phyloP scores from a whole-genome alignment of 192 early-diverging fungal genomes.

The Umbelopsis isabellina region DNA sequence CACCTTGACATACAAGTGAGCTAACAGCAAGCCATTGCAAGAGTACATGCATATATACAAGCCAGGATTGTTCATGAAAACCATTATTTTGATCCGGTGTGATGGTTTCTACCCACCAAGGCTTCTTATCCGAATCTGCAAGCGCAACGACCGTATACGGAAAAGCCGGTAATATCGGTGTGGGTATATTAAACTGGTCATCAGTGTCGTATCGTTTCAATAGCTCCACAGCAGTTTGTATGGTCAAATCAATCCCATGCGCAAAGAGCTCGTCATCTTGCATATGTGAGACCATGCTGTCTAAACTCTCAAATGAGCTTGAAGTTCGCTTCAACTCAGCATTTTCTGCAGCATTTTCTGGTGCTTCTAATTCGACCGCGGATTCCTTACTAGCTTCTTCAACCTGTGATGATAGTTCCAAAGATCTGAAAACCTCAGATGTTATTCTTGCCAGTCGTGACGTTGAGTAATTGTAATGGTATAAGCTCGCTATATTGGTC shows the following conservation, averaged over 20 bases:
- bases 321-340: not conserved
- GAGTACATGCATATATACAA: constrained; percentile 54
- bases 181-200: not conserved
- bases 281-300: not conserved
- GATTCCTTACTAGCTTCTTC: not conserved
- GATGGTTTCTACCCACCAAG: constrained; percentile 2
- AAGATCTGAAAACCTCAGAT: not conserved
- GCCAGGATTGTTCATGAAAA: constrained; percentile 32
- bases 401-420: not conserved
- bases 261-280: constrained; percentile 25
- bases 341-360: not conserved
- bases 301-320: not conserved
- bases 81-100: not conserved
- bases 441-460: constrained; percentile 23
- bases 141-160: not conserved
- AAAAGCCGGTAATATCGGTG: not conserved
- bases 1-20: not conserved
- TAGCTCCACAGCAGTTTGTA: constrained; percentile 31
- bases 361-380: no score
- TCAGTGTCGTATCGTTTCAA: constrained; percentile 15
- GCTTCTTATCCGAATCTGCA: not conserved
- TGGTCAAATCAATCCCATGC: constrained; percentile 26
- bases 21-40: constrained; percentile 54
- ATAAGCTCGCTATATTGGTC: constrained; percentile 50
- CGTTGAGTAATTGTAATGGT: constrained; percentile 47